Evolutionary conservation across 805 yeast genomes (phyloP).

Genomic region (Metschnikowia henanensis): DNA sequence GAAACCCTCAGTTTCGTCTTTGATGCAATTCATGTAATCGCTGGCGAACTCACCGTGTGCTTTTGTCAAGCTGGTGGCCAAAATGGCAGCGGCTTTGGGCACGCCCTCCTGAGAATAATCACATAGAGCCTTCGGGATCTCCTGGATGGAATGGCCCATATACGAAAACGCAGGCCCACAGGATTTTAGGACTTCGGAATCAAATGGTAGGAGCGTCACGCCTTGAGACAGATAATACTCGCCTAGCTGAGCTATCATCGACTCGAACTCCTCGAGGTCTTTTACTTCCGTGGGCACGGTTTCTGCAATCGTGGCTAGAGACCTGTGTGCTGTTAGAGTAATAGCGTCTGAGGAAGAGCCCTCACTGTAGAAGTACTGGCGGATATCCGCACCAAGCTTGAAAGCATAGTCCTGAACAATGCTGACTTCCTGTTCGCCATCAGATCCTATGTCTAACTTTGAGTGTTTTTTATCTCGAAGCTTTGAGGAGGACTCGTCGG

Average conservation of each 20-base stretch:
- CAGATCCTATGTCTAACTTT: too few relatives aligned
- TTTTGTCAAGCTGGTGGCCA: constrained; percentile 9
- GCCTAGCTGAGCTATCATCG: constrained; percentile 35
- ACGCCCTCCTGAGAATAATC: neutral
- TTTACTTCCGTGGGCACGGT: constrained; percentile 22
- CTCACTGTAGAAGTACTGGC: neutral
- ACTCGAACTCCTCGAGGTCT: constrained; percentile 35
- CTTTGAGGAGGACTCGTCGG: too few relatives aligned
- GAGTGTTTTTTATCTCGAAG: too few relatives aligned
- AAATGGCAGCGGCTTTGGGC: constrained; percentile 11
- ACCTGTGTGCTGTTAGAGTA: constrained; percentile 1
- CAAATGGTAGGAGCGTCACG: constrained; percentile 7
- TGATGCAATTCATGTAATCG: constrained; percentile 5
- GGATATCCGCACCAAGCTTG: constrained; percentile 24
- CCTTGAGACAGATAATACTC: constrained; percentile 9
- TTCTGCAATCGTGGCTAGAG: constrained; percentile 21
- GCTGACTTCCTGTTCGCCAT: neutral
- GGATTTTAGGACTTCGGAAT: neutral
- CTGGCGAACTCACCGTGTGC: constrained; percentile 5
- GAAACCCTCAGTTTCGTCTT: constrained; percentile 5
- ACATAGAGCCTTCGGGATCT: constrained; percentile 2
- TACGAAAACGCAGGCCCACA: neutral
- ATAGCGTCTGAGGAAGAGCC: neutral
- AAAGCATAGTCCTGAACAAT: constrained; percentile 32
- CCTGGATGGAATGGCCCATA: neutral